Evolutionary conservation across 768 basidiomycete genomes (phyloP), one percentile per base, ranked within the genome.

Genomic region (Russula sp.): DNA sequence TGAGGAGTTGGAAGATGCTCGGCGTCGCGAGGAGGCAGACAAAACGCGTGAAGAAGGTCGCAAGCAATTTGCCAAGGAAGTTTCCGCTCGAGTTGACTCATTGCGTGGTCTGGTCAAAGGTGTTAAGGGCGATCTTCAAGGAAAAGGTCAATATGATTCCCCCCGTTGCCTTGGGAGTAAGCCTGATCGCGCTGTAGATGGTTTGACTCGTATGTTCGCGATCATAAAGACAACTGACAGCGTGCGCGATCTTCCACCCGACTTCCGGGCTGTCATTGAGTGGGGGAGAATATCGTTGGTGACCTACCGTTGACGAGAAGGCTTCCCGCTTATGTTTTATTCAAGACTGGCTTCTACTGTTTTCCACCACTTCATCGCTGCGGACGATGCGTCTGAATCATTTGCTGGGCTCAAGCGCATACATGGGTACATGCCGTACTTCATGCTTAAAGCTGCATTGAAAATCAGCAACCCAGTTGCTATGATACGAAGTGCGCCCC

Each of bases 351-450:
- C 97, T 0, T 96, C 97, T 6, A 95, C 97, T 2, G 87, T 98
- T 45, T 99, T 98, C 73, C 95, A 98, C 68, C 87, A 89, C 42
- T 95, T 94, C 69, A 84, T 97, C 35, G 97, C 97, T 0, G 84
- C 94, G 22, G 97, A 99, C 73, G 87, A 87, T 63, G 89, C 94
- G 6, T 94, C 94, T 6, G 91, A 96, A 68, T 88, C 87, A 5
- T 88, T 98, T 69, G 80, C 91, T 14, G 82, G 85, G 62, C 75
- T 99, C 63, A 98, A 98, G 77, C 83, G 95, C 53, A 83, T 97
- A 48, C 97, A 99, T 71, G 94, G 94, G 1, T 76, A 96, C 56
- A 97, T 98, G 92, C 97, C 97, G 6, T 99, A 99, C 73, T 92
- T 98, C 70, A 86, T 98, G 79, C 84, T 99, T 66, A 98, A 94